Percentiles rank a stretch among this genome's conserved stretches.
These are phyloP conservation scores for Sporothrix variecibatus DNA, from an alignment of 2,329 filamentous ascomycete species.

Conservation along the genomic window DNA sequence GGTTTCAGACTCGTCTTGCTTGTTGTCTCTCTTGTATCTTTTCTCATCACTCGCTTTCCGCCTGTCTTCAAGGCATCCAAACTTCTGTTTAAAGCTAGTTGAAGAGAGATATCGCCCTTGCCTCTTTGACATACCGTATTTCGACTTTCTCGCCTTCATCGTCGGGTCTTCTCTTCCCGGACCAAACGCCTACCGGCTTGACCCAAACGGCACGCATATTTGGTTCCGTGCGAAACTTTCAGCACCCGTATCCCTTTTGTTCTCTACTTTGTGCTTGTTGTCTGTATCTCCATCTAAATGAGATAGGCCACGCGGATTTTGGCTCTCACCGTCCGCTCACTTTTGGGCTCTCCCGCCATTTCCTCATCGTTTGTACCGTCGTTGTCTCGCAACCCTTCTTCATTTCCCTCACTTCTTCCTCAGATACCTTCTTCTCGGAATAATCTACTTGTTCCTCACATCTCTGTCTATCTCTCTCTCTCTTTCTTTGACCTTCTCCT, in stretches of 20 bases:
- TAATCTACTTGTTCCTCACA: background rate
- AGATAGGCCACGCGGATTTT: background rate
- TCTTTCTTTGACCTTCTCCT: background rate
- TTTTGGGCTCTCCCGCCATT: background rate
- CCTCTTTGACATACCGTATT: background rate
- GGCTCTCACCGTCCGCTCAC: background rate
- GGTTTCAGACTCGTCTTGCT: background rate
- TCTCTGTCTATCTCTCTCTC: background rate
- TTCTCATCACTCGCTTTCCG: background rate
- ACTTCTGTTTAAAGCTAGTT: background rate
- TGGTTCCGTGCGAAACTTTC: conserved; percentile 26
- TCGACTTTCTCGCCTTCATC: background rate
- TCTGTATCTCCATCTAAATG: conserved; percentile 12
- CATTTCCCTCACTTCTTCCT: background rate
- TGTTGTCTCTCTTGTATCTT: background rate
- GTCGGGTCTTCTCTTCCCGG: background rate
- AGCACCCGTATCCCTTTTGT: background rate
- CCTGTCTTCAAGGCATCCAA: background rate
- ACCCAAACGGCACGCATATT: conserved; percentile 23
- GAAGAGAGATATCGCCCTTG: background rate
- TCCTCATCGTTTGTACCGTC: background rate
- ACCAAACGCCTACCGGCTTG: conserved; percentile 20
- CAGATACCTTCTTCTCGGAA: background rate
- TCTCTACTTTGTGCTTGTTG: conserved; percentile 11
- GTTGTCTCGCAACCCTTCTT: background rate